Conservation (phyloP, 805 yeast species). For the Grigorovia yakushimaensis region DNA sequence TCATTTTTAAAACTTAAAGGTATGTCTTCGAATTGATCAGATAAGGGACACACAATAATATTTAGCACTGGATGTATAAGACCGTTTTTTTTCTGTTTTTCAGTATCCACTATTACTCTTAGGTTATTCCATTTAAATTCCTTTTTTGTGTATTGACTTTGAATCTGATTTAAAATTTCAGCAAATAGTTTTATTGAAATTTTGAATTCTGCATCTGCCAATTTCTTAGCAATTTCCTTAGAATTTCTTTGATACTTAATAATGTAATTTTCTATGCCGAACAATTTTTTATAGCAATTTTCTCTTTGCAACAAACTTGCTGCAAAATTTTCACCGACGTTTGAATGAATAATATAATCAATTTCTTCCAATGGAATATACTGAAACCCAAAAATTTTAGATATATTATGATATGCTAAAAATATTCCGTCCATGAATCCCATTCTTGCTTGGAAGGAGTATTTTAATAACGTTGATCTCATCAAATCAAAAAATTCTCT, state of each 20-base stretch:
- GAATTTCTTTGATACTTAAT: constrained; percentile 14
- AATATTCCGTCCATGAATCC: constrained; percentile 97
- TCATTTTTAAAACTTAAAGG: background rate
- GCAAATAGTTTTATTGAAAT: constrained; percentile 46
- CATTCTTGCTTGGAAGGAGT: constrained; percentile 82
- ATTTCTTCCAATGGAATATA: constrained; percentile 68
- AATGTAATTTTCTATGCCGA: constrained; percentile 19
- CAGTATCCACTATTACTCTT: constrained; percentile 18
- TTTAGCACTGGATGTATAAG: constrained; percentile 23
- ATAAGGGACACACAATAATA: constrained; percentile 29
- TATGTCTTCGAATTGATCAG: constrained; percentile 19
- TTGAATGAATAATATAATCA: constrained; percentile 52
- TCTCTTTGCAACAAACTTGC: constrained; percentile 10
- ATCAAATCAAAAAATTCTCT: constrained; percentile 70
- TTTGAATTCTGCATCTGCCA: constrained; percentile 64
- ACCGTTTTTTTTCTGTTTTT: background rate
- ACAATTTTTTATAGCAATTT: constrained; percentile 8
- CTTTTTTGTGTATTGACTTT: constrained; percentile 22
- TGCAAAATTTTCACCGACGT: constrained; percentile 23
- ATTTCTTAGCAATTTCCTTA: constrained; percentile 20
- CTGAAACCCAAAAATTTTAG: constrained; percentile 79
- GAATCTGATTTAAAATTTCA: constrained; percentile 31
- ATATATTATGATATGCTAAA: constrained; percentile 80
- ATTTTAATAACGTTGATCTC: constrained; percentile 69
- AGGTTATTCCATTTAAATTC: constrained; percentile 14